Evolutionary conservation across 306 rosid genomes (phyloP).

Genomic region (Casuarina equisetifolia): DNA sequence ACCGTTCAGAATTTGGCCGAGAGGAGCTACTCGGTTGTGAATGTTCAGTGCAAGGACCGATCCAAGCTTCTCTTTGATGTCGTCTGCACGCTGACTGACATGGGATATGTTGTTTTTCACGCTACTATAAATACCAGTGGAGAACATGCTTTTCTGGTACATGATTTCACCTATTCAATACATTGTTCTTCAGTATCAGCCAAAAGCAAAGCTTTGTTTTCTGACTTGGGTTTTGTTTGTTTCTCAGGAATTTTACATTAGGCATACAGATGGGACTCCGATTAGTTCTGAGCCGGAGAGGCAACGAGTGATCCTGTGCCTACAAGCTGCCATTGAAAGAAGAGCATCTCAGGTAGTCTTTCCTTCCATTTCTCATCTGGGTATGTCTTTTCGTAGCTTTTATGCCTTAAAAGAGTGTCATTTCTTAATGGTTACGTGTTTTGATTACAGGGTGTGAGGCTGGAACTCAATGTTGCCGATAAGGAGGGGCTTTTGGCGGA

Average conservation of each 20-base stretch:
- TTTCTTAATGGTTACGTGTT: background rate
- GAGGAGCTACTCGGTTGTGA: conserved; percentile 83
- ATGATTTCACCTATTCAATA: background rate
- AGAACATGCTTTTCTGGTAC: conserved; percentile 68
- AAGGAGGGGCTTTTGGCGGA: conserved; percentile 72
- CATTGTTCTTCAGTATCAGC: conserved; percentile 2
- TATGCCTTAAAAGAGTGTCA: background rate
- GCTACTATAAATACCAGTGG: conserved; percentile 66
- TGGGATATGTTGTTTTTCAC: conserved; percentile 91
- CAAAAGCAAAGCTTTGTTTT: background rate
- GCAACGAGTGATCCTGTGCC: conserved; percentile 83
- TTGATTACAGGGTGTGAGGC: conserved; percentile 66
- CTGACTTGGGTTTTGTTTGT: background rate
- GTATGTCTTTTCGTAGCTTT: background rate
- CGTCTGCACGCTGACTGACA: conserved; percentile 86
- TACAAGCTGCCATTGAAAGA: conserved; percentile 83
- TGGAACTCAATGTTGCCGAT: conserved; percentile 67
- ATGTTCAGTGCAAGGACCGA: conserved; percentile 86
- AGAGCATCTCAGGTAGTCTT: conserved; percentile 74
- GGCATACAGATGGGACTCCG: conserved; percentile 91
- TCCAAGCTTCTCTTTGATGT: conserved; percentile 76
- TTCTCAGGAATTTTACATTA: conserved; percentile 81
- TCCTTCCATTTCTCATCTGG: background rate
- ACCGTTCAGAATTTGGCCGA: conserved; percentile 84
- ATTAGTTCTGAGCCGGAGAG: conserved; percentile 92